Conservation (phyloP, 116 monocot species). For the Thalassia testudinum region DNA sequence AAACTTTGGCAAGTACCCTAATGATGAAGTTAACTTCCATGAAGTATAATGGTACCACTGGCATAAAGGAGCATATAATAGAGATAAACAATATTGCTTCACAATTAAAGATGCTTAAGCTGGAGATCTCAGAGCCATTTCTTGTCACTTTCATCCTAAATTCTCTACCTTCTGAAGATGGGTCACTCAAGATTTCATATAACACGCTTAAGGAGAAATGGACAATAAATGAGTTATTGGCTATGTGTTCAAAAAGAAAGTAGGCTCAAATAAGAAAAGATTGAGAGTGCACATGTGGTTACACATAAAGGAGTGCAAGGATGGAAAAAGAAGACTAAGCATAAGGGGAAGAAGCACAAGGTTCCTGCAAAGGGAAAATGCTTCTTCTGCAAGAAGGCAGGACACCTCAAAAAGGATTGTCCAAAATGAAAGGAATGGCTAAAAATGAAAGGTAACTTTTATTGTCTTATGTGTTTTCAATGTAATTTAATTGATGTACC, state of each 20-base stretch:
- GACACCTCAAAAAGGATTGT: too few species aligned
- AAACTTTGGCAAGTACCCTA: not conserved
- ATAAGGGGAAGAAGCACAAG: too few species aligned
- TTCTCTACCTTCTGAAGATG: slow-evolving; percentile 3
- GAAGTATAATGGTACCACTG: not conserved
- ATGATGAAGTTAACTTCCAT: slow-evolving; percentile 1
- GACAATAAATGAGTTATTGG: not conserved
- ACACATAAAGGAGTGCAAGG: not conserved
- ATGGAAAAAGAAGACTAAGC: too few species aligned
- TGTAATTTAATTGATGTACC: too few species aligned
- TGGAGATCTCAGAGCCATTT: slow-evolving; percentile 3
- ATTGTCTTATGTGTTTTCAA: too few species aligned
- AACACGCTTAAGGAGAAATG: slow-evolving; percentile 7
- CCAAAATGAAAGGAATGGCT: too few species aligned
- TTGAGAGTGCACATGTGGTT: not conserved
- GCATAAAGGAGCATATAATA: slow-evolving; percentile 5
- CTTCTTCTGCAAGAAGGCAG: too few species aligned
- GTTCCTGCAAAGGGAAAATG: too few species aligned
- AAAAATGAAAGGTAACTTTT: too few species aligned
- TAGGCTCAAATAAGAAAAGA: not conserved
- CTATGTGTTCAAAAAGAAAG: slow-evolving; percentile 5
- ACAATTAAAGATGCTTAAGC: not conserved
- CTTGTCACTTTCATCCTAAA: slow-evolving; percentile 8
- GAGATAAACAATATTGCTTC: slow-evolving; percentile 2
- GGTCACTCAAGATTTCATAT: slow-evolving; percentile 5